These are phyloP conservation scores for Ceratocystis cacaofunesta DNA, from an alignment of 2,329 filamentous ascomycete species.

Conservation along the genomic window DNA sequence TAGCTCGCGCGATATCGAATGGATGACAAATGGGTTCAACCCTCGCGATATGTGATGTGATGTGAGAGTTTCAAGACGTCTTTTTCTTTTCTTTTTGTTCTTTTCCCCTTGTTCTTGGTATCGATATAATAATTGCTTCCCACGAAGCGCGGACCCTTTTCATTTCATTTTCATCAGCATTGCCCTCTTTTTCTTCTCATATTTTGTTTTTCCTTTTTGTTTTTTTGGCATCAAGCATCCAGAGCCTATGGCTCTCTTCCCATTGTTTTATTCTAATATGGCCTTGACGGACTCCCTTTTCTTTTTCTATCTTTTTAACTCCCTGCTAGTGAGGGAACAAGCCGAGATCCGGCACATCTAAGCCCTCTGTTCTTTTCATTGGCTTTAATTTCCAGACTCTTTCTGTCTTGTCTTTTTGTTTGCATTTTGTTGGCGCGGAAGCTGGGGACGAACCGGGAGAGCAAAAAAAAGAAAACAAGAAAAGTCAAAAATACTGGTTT, in stretches of 20 bases:
- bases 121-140: not conserved
- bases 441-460: not conserved
- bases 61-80: not conserved
- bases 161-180: not conserved
- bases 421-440: not conserved
- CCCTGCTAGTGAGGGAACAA: not conserved
- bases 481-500: not conserved
- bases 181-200: not conserved
- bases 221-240: not conserved
- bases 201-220: not conserved
- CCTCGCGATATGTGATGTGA: slow-evolving; percentile 19
- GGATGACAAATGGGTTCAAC: slow-evolving; percentile 36
- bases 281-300: not conserved
- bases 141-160: not conserved
- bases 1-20: slow-evolving; percentile 25
- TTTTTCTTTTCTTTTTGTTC: not conserved
- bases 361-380: not conserved
- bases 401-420: not conserved
- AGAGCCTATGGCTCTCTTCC: not conserved
- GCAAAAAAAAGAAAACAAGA: not conserved
- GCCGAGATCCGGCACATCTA: not conserved
- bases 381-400: not conserved
- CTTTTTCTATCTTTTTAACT: not conserved
- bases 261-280: not conserved
- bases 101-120: not conserved